phyloP scores from a whole-genome alignment of 2,329 filamentous ascomycete species.

The Daldinia sp. region DNA sequence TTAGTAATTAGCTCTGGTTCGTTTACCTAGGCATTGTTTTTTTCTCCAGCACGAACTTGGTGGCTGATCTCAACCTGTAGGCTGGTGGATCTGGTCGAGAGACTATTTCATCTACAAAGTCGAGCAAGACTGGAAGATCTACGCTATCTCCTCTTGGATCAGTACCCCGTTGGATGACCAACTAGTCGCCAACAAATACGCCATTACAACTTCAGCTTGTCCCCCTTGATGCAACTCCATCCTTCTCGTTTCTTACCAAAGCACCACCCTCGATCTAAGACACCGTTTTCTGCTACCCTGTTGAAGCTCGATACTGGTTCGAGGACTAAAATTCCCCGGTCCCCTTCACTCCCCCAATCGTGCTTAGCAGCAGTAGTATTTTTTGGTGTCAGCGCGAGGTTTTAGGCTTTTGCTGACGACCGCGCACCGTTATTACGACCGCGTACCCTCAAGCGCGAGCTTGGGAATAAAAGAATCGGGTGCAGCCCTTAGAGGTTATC shows the following conservation, averaged over 20 bases:
- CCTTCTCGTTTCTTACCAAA: slow-evolving; percentile 49
- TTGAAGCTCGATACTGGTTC: slow-evolving; percentile 50
- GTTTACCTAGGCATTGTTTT: slow-evolving; percentile 32
- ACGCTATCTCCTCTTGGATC: slow-evolving; percentile 52
- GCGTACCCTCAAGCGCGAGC: slow-evolving; percentile 48
- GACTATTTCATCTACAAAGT: slow-evolving; percentile 50
- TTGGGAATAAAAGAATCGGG: slow-evolving; percentile 49
- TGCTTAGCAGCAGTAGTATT: slow-evolving; percentile 52
- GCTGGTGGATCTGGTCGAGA: slow-evolving; percentile 46
- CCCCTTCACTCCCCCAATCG: slow-evolving; percentile 45
- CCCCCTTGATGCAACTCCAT: slow-evolving; percentile 52
- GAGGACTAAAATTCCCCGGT: slow-evolving; percentile 52
- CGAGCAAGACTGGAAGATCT: slow-evolving; percentile 48
- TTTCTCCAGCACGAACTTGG: slow-evolving; percentile 48
- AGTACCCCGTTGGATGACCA: slow-evolving; percentile 49
- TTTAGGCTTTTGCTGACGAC: background rate
- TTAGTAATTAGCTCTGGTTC: slow-evolving; percentile 36
- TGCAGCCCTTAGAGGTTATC: slow-evolving; percentile 50
- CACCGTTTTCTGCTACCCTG: slow-evolving; percentile 48
- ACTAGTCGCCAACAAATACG: slow-evolving; percentile 55
- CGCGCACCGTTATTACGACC: slow-evolving; percentile 36
- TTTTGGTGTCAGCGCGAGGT: slow-evolving; percentile 46
- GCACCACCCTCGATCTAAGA: slow-evolving; percentile 47
- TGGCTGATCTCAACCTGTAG: slow-evolving; percentile 48
- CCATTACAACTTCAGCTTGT: slow-evolving; percentile 53